These are phyloP conservation scores for Chaetothyriales sp. DNA, from an alignment of 2,329 filamentous ascomycete genomes.

Conservation along the genomic window DNA sequence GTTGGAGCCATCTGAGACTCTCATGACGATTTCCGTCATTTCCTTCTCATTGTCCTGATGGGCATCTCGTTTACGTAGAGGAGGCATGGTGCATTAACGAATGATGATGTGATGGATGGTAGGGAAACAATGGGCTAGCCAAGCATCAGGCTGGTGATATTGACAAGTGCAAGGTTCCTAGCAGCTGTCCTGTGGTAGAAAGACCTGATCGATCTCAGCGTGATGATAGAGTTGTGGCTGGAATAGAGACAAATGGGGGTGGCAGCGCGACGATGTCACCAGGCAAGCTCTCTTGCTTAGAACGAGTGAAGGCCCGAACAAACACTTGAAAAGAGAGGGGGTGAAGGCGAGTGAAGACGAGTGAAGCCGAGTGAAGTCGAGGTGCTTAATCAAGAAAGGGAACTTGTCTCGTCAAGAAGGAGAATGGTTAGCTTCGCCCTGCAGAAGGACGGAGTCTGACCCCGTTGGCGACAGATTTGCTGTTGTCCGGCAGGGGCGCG, in stretches of 20 bases:
- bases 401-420: not conserved
- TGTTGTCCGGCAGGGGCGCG: not conserved
- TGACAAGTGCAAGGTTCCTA: not conserved
- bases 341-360: not conserved
- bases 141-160: not conserved
- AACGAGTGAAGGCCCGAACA: not conserved
- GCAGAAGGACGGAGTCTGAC: not conserved
- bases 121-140: not conserved
- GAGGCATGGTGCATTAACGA: conserved; percentile 13
- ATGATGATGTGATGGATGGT: not conserved
- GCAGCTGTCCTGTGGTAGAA: not conserved
- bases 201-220: not conserved
- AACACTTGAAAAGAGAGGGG: not conserved
- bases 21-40: not conserved
- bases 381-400: not conserved
- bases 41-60: not conserved
- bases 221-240: not conserved
- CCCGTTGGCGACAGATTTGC: not conserved
- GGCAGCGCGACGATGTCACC: not conserved
- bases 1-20: not conserved
- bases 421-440: not conserved
- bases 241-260: not conserved
- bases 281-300: not conserved
- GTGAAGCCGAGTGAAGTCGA: not conserved
- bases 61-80: conserved; percentile 11